A percentile compares a stretch with the other conserved stretches of the same genome.
These are phyloP conservation scores for Ogataea hybrid DNA, from an alignment of 1,139 yeast genomes.

Conservation along the genomic window DNA sequence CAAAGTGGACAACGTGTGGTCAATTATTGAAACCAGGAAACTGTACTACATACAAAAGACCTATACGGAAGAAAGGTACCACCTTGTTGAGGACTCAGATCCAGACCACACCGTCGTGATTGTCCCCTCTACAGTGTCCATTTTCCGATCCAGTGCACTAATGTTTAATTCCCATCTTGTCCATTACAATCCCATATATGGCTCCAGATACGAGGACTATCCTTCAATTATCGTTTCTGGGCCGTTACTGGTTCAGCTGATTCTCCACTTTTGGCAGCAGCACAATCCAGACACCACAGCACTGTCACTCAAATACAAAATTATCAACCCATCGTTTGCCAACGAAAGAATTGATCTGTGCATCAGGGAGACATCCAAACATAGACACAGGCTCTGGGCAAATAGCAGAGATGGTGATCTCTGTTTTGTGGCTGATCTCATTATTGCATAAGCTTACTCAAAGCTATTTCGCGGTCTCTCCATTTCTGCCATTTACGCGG, in stretches of 20 bases:
- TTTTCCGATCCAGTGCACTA: conserved; percentile 63
- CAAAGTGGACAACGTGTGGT: conserved; percentile 16
- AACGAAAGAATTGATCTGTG: conserved; percentile 23
- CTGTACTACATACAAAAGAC: conserved; percentile 34
- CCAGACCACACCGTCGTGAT: conserved; percentile 19
- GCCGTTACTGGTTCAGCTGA: conserved; percentile 65
- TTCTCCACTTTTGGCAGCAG: conserved; percentile 47
- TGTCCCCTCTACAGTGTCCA: conserved; percentile 25
- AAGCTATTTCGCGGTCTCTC: conserved; percentile 25
- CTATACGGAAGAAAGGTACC: conserved; percentile 14
- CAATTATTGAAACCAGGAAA: conserved; percentile 34
- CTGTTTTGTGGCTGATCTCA: conserved; percentile 12
- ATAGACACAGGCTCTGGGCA: conserved; percentile 21
- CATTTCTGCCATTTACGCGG: conserved; percentile 27
- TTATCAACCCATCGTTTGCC: conserved; percentile 29
- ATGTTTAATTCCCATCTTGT: conserved; percentile 82
- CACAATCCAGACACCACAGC: conserved; percentile 7
- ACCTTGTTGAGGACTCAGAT: conserved; percentile 1
- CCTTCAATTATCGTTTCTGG: conserved; percentile 73
- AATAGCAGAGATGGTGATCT: conserved; percentile 5
- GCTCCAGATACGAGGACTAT: conserved; percentile 53
- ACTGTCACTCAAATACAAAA: conserved; percentile 27
- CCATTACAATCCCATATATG: conserved; percentile 64
- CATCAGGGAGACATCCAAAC: conserved; percentile 9
- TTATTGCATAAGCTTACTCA: conserved; percentile 11